Evolutionary conservation across 2,329 filamentous ascomycete species (phyloP).

Genomic region (Microcera coccophila): DNA sequence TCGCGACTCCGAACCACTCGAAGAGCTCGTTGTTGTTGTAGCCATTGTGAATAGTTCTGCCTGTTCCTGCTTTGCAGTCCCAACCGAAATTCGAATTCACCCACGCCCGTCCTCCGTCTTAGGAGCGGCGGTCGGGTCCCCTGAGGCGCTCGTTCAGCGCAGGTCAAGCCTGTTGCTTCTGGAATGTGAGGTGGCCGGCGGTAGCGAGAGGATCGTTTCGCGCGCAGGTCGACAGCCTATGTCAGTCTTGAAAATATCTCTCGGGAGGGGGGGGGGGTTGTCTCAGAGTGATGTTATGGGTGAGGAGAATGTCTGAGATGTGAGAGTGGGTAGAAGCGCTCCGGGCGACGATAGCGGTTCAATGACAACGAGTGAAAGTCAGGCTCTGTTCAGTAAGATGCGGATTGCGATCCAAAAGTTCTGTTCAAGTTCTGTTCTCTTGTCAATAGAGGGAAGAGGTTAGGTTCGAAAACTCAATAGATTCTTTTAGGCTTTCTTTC

Average conservation of each 20-base stretch:
- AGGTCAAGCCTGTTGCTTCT: not conserved
- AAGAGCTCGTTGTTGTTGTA: slow-evolving; percentile 19
- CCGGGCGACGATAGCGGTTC: slow-evolving; percentile 16
- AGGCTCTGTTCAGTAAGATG: slow-evolving; percentile 8
- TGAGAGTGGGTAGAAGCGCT: no score
- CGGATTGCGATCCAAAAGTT: not conserved
- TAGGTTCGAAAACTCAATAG: not conserved
- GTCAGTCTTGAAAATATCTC: slow-evolving; percentile 11
- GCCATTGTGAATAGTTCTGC: slow-evolving; percentile 18
- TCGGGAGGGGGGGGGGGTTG: slow-evolving; percentile 13
- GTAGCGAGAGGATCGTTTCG: not conserved
- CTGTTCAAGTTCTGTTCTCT: no score
- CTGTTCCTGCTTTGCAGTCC: slow-evolving; percentile 1
- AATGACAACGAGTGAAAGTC: slow-evolving; percentile 26
- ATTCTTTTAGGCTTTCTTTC: not conserved
- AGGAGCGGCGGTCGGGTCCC: slow-evolving; percentile 23
- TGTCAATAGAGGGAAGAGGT: not conserved
- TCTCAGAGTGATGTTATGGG: not conserved
- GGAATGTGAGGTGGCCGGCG: not conserved
- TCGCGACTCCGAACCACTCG: slow-evolving; percentile 17
- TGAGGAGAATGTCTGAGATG: slow-evolving; percentile 15
- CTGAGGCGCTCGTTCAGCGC: slow-evolving; percentile 11
- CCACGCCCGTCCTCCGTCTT: slow-evolving; percentile 23
- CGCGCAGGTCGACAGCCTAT: slow-evolving; percentile 4
- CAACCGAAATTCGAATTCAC: slow-evolving; percentile 12